phyloP scores from a whole-genome alignment of 768 basidiomycete genomes.

The Podaxis mareebaensis region DNA sequence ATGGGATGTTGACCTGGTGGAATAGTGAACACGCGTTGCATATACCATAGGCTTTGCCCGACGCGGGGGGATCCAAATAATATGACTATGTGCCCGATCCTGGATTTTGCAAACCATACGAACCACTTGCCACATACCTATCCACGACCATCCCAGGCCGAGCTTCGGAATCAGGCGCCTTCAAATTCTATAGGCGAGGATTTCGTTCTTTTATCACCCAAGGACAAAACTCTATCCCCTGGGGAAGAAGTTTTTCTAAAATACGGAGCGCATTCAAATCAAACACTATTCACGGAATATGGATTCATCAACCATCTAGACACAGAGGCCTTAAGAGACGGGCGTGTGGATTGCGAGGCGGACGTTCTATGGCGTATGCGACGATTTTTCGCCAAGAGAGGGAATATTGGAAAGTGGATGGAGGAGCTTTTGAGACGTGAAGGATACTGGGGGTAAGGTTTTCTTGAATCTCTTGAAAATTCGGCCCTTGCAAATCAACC shows the following conservation, averaged over 20 bases:
- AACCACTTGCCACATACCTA: slow-evolving; percentile 40
- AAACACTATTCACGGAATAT: slow-evolving; percentile 83
- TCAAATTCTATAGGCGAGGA: slow-evolving; percentile 40
- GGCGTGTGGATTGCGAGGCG: slow-evolving; percentile 51
- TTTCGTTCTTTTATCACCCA: slow-evolving; percentile 52
- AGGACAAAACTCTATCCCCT: slow-evolving; percentile 35
- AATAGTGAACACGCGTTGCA: slow-evolving; percentile 89
- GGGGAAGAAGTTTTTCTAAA: slow-evolving; percentile 74
- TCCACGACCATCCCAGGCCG: slow-evolving; percentile 37
- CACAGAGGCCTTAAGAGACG: slow-evolving; percentile 25
- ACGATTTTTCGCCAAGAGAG: slow-evolving; percentile 46
- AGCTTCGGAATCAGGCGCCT: slow-evolving; percentile 38
- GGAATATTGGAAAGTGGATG: slow-evolving; percentile 42
- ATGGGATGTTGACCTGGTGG: slow-evolving; percentile 3
- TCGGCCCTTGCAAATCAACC: slow-evolving; percentile 1
- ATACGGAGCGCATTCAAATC: slow-evolving; percentile 82
- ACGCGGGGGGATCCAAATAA: slow-evolving; percentile 64
- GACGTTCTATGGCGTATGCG: slow-evolving; percentile 60
- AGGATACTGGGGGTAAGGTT: slow-evolving; percentile 82
- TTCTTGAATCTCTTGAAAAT: slow-evolving; percentile 2
- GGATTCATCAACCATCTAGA: slow-evolving; percentile 66
- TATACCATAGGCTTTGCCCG: slow-evolving; percentile 64
- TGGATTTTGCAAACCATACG: slow-evolving; percentile 90
- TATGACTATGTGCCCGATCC: slow-evolving; percentile 82
- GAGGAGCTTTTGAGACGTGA: slow-evolving; percentile 54